Evolutionary conservation across 192 early-diverging fungal genomes (phyloP), one percentile per base, ranked within the genome.

Genomic region (Dimargaris xerosporica): DNA sequence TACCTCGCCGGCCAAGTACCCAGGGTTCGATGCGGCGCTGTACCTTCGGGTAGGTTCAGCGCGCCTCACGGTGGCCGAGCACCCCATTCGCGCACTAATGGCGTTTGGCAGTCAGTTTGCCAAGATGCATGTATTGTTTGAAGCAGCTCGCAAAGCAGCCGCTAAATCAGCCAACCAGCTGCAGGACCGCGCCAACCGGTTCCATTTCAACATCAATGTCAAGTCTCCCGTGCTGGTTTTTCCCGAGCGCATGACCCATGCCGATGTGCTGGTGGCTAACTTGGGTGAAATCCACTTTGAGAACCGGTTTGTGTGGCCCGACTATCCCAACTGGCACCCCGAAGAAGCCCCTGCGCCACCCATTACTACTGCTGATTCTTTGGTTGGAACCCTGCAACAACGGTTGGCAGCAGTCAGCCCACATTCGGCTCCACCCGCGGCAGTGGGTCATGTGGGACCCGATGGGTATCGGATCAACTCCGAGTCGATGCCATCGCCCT

Each of bases 151-250:
- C 0, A 76, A 83, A 61, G 90, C 91, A 0, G 89, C 92, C 5
- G 75, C 87, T 4, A 75, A 90, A 51, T 81, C 85, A 60, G 87
- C 90, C 13, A 75, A 78, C 13, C 86, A 91, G 52, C 75, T 90
- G 41, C 86, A 90, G 45, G 81, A 90, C 58, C 78, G 79, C 5
- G 85, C 82, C 51, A 88, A 81, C 29, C 70, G 68, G 65, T 83
- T 87, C 44, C 85, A 93, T 64, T 94, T 91, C 73, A 87, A 95
- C 54, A 71, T 99, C 26, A 69, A 80, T 10, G 84, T 96, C 71
- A 78, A 81, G 9, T 82, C 92, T 5, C 96, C 96, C 0, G 85
- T 94, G 48, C 77, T 99, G 21, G 79, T 83, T 0, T 87, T 95
- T 58, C 93, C 91, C 0, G 77, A 74, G 39, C 69, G 78, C 28